Conservation (phyloP, 2,329 filamentous ascomycete species). For the Lasiodiplodia sp. region DNA sequence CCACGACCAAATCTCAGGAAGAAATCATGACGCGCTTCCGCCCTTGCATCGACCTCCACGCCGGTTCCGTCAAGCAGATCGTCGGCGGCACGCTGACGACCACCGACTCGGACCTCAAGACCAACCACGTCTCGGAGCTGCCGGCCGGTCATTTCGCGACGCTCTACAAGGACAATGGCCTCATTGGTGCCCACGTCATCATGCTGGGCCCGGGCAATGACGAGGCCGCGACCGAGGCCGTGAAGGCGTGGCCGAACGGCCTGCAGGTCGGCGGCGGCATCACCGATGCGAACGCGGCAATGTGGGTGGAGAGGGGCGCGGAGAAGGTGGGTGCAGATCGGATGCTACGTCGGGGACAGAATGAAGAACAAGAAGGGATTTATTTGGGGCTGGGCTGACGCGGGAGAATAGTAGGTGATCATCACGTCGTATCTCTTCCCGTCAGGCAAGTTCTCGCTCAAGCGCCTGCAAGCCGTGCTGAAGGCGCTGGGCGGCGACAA, state of each 20-base stretch:
- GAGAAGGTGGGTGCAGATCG: slow-evolving; percentile 73
- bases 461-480: slow-evolving; percentile 77
- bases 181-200: slow-evolving; percentile 89
- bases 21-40: slow-evolving; percentile 85
- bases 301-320: slow-evolving; percentile 88
- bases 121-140: slow-evolving; percentile 89
- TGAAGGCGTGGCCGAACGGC: slow-evolving; percentile 78
- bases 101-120: slow-evolving; percentile 66
- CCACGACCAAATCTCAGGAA: not conserved
- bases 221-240: slow-evolving; percentile 77
- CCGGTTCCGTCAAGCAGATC: slow-evolving; percentile 98
- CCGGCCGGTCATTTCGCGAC: slow-evolving; percentile 81
- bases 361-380: not conserved
- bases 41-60: slow-evolving; percentile 96
- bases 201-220: slow-evolving; percentile 93
- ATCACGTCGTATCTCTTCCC: slow-evolving; percentile 97
- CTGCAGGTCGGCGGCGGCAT: slow-evolving; percentile 96
- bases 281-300: slow-evolving; percentile 79
- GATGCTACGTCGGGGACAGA: not conserved
- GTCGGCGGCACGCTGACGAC: slow-evolving; percentile 83
- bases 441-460: slow-evolving; percentile 78
- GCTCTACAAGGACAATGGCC: slow-evolving; percentile 77
- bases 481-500: slow-evolving; percentile 75
- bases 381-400: not conserved
- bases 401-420: slow-evolving; percentile 74